Base-by-base conservation (phyloP, 2,329 filamentous ascomycete genomes). In the Ilyonectria destructans region DNA sequence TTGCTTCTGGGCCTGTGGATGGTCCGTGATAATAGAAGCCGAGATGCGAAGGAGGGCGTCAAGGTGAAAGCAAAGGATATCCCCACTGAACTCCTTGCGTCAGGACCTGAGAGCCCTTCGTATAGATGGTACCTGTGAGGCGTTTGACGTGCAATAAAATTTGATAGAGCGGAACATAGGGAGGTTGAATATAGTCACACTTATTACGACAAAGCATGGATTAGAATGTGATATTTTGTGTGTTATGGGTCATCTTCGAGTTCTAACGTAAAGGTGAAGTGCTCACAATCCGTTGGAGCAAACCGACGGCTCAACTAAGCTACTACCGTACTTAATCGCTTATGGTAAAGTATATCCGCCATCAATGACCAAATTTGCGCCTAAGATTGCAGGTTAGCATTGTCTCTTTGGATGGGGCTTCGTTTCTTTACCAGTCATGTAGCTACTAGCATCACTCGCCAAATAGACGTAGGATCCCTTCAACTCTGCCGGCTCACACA, bases 371-470 rank as follows among this genome's bases (percentile, higher is more conserved):
- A 76, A 48, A 58, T 77, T 75, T 26, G 73, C 72, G 19, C 73
- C 73, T 74, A 37, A 15, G 19, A 45, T 8, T 17, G n/a, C 10
- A 60, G 33, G 19, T 65, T 26, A 62, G 29, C 13, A 33, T 12
- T 23, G 12, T 35, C 10, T 26, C 4, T 10, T 29, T 21, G 8
- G 26, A 33, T 21, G 6, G 9, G 37, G 19, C 54, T 12, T 10
- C 12, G 23, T 29, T 15, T 63, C 72, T 12, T 69, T 58, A 75
- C 81, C 81, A 9, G 80, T 82, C 81, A 83, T 82, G 63, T 82
- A 83, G 56, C 79, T 81, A 35, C 79, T 80, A 5, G 82, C 81
- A 63, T 82, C 79, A 55, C 81, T 82, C 7, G 81, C 80, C 26
- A 82, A 69, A 57, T 78, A 83, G 9, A 82, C 79, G 55, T 81